Evolutionary conservation across 805 yeast genomes (phyloP).

Genomic region (Nakazawaea populi): DNA sequence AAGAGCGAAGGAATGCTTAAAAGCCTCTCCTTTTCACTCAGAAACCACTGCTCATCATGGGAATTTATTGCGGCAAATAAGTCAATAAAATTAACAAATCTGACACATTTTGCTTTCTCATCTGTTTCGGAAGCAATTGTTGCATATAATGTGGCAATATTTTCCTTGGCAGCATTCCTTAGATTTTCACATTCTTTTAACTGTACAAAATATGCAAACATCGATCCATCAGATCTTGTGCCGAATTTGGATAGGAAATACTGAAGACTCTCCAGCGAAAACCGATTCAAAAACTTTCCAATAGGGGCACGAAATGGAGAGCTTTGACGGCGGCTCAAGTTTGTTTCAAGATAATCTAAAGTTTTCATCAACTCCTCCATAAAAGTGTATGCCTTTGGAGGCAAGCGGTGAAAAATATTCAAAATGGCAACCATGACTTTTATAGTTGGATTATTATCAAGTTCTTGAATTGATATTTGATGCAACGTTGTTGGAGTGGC

Average conservation of each 20-base stretch:
- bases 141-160: slow-evolving; percentile 42
- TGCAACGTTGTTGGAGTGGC: slow-evolving; percentile 78
- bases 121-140: slow-evolving; percentile 43
- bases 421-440: slow-evolving; percentile 85
- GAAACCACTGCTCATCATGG: slow-evolving; percentile 52
- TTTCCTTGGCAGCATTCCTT: slow-evolving; percentile 47
- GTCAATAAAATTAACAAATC: slow-evolving; percentile 71
- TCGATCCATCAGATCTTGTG: slow-evolving; percentile 57
- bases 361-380: slow-evolving; percentile 81
- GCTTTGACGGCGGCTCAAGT: slow-evolving; percentile 73
- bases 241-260: slow-evolving; percentile 64
- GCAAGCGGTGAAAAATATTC: slow-evolving; percentile 85
- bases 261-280: slow-evolving; percentile 66
- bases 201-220: slow-evolving; percentile 61
- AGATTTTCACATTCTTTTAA: slow-evolving; percentile 50
- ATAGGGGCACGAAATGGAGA: slow-evolving; percentile 93
- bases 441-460: slow-evolving; percentile 75
- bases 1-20: slow-evolving; percentile 35
- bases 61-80: slow-evolving; percentile 47
- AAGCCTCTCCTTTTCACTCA: slow-evolving; percentile 39
- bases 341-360: slow-evolving; percentile 72
- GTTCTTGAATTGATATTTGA: slow-evolving; percentile 71
- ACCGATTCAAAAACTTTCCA: slow-evolving; percentile 79
- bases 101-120: slow-evolving; percentile 50
- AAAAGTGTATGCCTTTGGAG: slow-evolving; percentile 87